Conservation (phyloP, 2,329 filamentous ascomycete species). For the Neospermospora avenae region DNA sequence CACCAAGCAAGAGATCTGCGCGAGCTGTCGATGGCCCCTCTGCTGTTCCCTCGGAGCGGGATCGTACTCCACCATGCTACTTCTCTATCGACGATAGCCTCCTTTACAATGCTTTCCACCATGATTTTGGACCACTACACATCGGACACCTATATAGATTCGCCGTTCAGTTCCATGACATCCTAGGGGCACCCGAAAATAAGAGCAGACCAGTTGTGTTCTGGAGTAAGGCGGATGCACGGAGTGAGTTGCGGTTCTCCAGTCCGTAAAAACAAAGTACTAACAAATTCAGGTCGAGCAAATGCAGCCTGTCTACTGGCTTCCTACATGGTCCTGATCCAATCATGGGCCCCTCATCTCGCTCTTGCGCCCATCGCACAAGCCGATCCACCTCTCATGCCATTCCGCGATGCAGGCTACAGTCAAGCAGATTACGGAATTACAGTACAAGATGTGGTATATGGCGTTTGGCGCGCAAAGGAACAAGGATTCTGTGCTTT, state of each 20-base stretch:
- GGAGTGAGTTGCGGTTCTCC: slow-evolving; percentile 59
- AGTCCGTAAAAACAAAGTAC: not conserved
- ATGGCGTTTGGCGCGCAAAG: slow-evolving; percentile 98
- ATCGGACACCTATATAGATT: slow-evolving; percentile 97
- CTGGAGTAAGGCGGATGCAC: slow-evolving; percentile 88
- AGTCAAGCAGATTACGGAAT: slow-evolving; percentile 96
- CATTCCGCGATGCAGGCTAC: slow-evolving; percentile 96
- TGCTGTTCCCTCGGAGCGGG: slow-evolving; percentile 42
- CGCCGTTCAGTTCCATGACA: slow-evolving; percentile 92
- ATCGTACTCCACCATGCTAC: slow-evolving; percentile 75
- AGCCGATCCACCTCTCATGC: slow-evolving; percentile 96
- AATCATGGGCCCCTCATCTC: slow-evolving; percentile 94
- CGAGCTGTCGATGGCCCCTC: slow-evolving; percentile 58
- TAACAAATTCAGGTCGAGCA: slow-evolving; percentile 63
- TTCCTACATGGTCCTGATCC: slow-evolving; percentile 98
- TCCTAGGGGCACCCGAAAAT: slow-evolving; percentile 87
- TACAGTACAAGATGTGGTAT: slow-evolving; percentile 95
- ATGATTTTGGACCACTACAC: slow-evolving; percentile 96
- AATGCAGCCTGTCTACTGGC: slow-evolving; percentile 94
- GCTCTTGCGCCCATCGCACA: slow-evolving; percentile 94
- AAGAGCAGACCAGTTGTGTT: slow-evolving; percentile 89
- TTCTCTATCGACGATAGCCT: slow-evolving; percentile 92
- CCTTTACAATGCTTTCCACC: slow-evolving; percentile 97
- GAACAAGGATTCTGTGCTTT: slow-evolving; percentile 89
- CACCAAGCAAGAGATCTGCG: slow-evolving; percentile 73